Evolutionary conservation across 1,284 basidiomycete genomes (phyloP).

Genomic region (Melampsora americana): DNA sequence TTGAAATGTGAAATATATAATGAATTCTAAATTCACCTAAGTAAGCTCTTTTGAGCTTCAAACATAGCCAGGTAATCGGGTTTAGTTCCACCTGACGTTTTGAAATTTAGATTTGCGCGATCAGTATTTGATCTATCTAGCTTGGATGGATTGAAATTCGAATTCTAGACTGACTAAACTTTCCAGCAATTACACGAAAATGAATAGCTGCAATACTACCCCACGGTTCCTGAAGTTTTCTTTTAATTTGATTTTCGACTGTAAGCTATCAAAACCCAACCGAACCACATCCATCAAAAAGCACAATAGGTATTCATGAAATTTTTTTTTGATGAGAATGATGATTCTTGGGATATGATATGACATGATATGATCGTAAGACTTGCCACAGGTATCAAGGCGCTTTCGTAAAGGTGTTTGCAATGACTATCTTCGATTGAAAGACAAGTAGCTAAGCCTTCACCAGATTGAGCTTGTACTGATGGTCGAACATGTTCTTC

Average conservation of each 20-base stretch:
- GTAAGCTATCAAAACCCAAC: background rate
- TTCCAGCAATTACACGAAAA: constrained; percentile 20
- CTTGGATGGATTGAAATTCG: background rate
- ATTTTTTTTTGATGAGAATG: background rate
- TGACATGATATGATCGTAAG: too few species aligned
- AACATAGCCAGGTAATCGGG: constrained; percentile 25
- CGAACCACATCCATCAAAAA: background rate
- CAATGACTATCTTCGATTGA: constrained; percentile 26
- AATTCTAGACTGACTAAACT: constrained; percentile 18
- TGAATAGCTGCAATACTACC: constrained; percentile 23
- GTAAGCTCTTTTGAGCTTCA: constrained; percentile 33
- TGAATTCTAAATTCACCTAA: constrained; percentile 13
- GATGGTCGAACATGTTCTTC: constrained; percentile 30
- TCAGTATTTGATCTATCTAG: too few species aligned
- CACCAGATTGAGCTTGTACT: constrained; percentile 15
- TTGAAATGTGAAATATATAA: too few species aligned
- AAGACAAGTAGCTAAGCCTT: constrained; percentile 29
- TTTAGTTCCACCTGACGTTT: background rate
- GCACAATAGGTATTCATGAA: background rate
- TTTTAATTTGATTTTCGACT: constrained; percentile 36
- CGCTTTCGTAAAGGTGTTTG: constrained; percentile 34
- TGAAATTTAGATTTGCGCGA: too few species aligned
- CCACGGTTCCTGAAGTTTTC: constrained; percentile 32
- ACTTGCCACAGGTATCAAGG: constrained; percentile 4
- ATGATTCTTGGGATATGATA: too few species aligned